A percentile compares a stretch with the other conserved stretches of the same genome.
phyloP scores from a whole-genome alignment of 352 stramenopile species.

The Halophytophthora polymorphica region DNA sequence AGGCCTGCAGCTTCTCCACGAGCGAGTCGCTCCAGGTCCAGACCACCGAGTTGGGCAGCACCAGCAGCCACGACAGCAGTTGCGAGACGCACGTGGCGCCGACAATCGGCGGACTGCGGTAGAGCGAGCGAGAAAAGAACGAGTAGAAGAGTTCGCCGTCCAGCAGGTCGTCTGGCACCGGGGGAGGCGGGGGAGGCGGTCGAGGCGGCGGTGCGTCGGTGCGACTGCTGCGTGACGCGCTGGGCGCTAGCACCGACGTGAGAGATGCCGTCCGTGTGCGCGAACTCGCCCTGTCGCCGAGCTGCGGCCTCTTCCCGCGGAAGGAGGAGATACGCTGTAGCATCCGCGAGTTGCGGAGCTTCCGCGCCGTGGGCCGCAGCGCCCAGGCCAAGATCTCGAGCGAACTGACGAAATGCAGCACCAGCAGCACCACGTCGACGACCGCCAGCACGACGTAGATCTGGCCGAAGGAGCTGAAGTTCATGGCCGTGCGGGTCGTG shows the following conservation, averaged over 20 bases:
- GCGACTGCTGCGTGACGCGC: not conserved
- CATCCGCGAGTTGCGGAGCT: not conserved
- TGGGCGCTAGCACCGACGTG: not conserved
- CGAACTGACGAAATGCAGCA: constrained; percentile 14
- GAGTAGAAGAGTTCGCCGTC: constrained; percentile 2
- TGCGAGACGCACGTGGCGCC: constrained; percentile 17
- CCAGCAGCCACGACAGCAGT: constrained; percentile 42
- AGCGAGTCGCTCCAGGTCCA: constrained; percentile 9
- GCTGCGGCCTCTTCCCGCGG: not conserved
- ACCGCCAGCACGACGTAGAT: constrained; percentile 32
- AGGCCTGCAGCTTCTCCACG: constrained; percentile 26
- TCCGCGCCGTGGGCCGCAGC: not conserved
- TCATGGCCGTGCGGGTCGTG: constrained; percentile 13
- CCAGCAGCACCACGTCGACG: constrained; percentile 16
- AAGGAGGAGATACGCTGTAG: not conserved
- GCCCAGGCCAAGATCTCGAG: constrained; percentile 13
- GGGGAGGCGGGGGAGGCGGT: not conserved
- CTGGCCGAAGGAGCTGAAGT: constrained; percentile 30
- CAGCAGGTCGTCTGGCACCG: not conserved
- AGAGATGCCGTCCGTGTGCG: not conserved
- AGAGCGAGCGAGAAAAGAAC: constrained; percentile 28
- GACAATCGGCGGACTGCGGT: constrained; percentile 26
- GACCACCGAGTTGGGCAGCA: constrained; percentile 40
- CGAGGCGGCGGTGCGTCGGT: too few relatives aligned
- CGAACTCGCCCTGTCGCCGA: not conserved